A percentile compares a stretch with the other conserved stretches of the same genome.
Evolutionary conservation across 345 rosid genomes (phyloP).

Genomic region (Passiflora organensis): DNA sequence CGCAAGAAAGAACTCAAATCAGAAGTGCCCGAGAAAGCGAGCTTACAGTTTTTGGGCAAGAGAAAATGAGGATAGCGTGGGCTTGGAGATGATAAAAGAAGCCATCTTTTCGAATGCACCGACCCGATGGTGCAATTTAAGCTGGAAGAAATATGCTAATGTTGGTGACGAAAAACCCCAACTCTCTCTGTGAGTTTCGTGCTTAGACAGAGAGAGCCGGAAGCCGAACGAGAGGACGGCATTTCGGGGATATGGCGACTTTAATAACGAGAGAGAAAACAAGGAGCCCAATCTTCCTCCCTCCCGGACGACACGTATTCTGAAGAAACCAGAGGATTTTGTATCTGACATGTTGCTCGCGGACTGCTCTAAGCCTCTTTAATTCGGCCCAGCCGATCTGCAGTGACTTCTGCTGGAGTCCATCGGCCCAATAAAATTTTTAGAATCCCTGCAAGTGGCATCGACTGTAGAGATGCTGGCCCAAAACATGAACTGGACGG

Average conservation of each 20-base stretch:
- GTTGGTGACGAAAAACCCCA: not conserved
- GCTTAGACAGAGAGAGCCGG: not conserved
- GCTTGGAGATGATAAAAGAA: constrained; percentile 47
- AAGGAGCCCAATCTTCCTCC: no score
- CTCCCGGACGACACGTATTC: no score
- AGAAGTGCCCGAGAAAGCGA: not conserved
- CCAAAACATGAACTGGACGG: no score
- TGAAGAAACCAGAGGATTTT: no score
- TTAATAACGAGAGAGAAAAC: no score
- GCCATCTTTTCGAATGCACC: constrained; percentile 33
- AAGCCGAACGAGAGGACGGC: not conserved
- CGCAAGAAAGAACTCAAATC: not conserved
- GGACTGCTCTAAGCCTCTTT: no score
- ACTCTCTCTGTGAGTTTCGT: not conserved
- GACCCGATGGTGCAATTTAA: not conserved
- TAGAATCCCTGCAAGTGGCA: no score
- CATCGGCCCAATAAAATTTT: no score
- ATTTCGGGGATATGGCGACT: not conserved
- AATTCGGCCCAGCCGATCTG: no score
- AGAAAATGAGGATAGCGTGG: constrained; percentile 44
- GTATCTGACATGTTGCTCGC: no score
- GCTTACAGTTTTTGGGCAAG: constrained; percentile 47
- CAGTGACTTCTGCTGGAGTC: no score
- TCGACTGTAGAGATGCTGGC: no score
- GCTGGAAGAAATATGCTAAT: not conserved